Base-by-base conservation (phyloP, 345 rosid species). In the Lenwebbia sp. region DNA sequence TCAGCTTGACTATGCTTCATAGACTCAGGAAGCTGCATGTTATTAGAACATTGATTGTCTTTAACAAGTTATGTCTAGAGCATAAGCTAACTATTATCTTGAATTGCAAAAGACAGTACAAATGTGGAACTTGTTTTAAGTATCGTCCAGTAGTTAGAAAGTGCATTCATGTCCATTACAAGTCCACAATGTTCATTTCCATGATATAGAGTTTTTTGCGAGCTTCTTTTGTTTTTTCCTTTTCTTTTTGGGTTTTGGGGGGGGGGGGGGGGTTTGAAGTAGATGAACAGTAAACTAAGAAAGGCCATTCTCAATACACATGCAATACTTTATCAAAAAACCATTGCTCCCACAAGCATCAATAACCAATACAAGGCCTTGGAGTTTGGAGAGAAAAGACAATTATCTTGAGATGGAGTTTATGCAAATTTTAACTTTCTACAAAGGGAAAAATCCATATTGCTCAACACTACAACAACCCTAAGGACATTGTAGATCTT, bases 1-100 rank as follows among this genome's bases (percentile, higher is more conserved):
- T 97, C 99, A 86, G 98, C 96, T 91, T 97, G 99, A 93, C 96
- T 96, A 88, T 97, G 99, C 93, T 94, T 97, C 99, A 97, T 95
- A 55, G 99, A 97, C 87, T 94, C 99, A 5, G 99, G 98, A 88
- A 97, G 99, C 99, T 97, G 97, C 89, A 87, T 87, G 84, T 51
- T 26, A 52, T 75, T 75, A 86, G 21, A 85, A n/a, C 85, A 85
- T 14, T 37, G 53, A 74, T 70, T 54, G 28, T 54, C 54, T 37
- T 47, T 52, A 65, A 62, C 30, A n/a, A 50, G 55, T 52, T 47
- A 54, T 33, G 81, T 37, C 81, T 70, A 55, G 56, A 37, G 85
- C 49, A 53, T 33, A 30, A 83, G 41, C 28, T 40, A 53, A 83
- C 62, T 83, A 54, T 53, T 83, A 54, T 17, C 47, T 52, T 10